Evolutionary conservation across 495 filamentous ascomycete genomes (phyloP).

Genomic region (Cercophora newfieldiana): DNA sequence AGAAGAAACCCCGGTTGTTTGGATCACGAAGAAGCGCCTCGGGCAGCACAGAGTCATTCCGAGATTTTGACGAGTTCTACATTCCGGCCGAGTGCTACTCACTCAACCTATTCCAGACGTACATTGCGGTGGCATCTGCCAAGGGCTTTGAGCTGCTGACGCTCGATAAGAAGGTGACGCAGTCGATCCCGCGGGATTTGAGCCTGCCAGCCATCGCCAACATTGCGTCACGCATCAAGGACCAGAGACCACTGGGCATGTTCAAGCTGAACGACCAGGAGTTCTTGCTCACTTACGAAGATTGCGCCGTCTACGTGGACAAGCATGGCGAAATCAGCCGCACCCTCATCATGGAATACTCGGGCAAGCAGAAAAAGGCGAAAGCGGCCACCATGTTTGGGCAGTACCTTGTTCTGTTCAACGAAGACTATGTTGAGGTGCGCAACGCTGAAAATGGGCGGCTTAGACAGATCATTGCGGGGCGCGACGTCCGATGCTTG

Average conservation of each 20-base stretch:
- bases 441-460: constrained; percentile 95
- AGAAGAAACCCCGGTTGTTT: constrained; percentile 72
- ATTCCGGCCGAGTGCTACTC: constrained; percentile 94
- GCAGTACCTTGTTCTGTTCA: constrained; percentile 79
- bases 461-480: constrained; percentile 89
- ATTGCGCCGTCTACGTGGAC: constrained; percentile 96
- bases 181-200: constrained; percentile 80
- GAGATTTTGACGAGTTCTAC: constrained; percentile 98
- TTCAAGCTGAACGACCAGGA: constrained; percentile 91
- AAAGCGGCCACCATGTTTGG: constrained; percentile 73
- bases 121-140: constrained; percentile 84
- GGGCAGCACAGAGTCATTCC: constrained; percentile 90
- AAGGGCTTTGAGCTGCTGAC: constrained; percentile 96
- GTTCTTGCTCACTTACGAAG: constrained; percentile 90
- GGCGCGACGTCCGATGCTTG: constrained; percentile 79
- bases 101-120: constrained; percentile 93
- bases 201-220: constrained; percentile 70
- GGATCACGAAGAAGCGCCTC: constrained; percentile 49
- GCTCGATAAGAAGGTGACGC: constrained; percentile 91
- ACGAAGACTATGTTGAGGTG: constrained; percentile 89
- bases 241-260: constrained; percentile 88
- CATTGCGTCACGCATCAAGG: constrained; percentile 77
- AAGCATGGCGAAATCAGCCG: constrained; percentile 95
- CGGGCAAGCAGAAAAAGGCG: constrained; percentile 82
- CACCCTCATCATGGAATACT: constrained; percentile 94